Conservation (phyloP, 2,329 filamentous ascomycete genomes). For the Trichoderma aggressivum region DNA sequence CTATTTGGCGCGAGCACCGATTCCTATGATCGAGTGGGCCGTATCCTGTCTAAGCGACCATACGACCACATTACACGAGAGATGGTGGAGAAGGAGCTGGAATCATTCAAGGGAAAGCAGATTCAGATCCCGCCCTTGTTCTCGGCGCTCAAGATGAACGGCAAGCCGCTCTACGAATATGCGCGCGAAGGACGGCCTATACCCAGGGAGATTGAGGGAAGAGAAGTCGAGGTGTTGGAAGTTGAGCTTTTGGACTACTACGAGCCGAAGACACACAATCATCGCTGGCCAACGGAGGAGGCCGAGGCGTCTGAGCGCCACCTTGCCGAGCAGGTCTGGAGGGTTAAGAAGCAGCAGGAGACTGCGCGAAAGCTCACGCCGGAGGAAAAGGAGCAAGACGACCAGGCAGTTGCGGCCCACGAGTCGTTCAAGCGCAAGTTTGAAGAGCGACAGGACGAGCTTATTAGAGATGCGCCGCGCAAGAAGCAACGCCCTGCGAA, state of each 20-base stretch:
- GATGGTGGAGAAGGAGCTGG: slow-evolving; percentile 72
- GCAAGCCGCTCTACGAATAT: slow-evolving; percentile 94
- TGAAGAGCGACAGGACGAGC: slow-evolving; percentile 54
- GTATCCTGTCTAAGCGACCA: slow-evolving; percentile 69
- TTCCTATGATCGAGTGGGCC: slow-evolving; percentile 83
- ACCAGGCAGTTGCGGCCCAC: slow-evolving; percentile 52
- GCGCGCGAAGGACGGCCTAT: slow-evolving; percentile 84
- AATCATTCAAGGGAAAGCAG: slow-evolving; percentile 74
- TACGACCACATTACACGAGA: slow-evolving; percentile 81
- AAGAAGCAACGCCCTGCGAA: slow-evolving; percentile 32
- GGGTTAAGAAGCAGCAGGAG: slow-evolving; percentile 56
- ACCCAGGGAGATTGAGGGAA: slow-evolving; percentile 76
- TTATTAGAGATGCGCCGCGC: slow-evolving; percentile 50
- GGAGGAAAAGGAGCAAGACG: slow-evolving; percentile 54
- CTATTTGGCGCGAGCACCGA: slow-evolving; percentile 92
- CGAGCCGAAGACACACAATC: slow-evolving; percentile 75
- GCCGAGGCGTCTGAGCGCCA: slow-evolving; percentile 71
- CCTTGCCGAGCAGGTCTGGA: slow-evolving; percentile 70
- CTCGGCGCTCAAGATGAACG: slow-evolving; percentile 87
- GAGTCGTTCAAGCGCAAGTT: slow-evolving; percentile 57
- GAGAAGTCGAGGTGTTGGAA: slow-evolving; percentile 73
- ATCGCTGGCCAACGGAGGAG: slow-evolving; percentile 76
- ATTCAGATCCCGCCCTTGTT: slow-evolving; percentile 91
- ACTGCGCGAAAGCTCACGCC: slow-evolving; percentile 47
- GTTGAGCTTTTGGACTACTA: slow-evolving; percentile 82